These are phyloP conservation scores for Cyclaneusma minus DNA, from an alignment of 2,329 filamentous ascomycete species.

Conservation along the genomic window DNA sequence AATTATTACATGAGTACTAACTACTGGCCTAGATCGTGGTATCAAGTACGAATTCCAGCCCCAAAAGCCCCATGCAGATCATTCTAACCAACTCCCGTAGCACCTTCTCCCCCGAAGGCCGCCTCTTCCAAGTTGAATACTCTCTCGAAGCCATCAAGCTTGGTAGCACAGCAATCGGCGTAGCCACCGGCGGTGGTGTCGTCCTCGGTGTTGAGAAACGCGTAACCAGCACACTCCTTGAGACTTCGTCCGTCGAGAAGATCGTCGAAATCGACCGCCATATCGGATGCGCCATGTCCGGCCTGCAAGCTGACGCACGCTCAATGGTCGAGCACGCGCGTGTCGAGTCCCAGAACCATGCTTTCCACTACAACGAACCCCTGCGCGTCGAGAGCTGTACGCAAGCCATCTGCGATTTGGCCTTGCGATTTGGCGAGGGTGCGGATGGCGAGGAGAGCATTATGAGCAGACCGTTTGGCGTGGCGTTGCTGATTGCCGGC, in stretches of 20 bases:
- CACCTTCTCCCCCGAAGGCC: conserved; percentile 99
- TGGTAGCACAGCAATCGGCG: conserved; percentile 93
- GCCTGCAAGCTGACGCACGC: conserved; percentile 90
- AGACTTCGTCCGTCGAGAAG: conserved; percentile 97
- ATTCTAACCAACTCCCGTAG: conserved; percentile 28
- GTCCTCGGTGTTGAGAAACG: conserved; percentile 98
- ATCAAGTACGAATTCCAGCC: conserved; percentile 60
- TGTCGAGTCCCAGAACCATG: conserved; percentile 92
- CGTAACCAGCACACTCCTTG: conserved; percentile 91
- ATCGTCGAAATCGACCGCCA: conserved; percentile 99
- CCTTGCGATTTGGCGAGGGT: conserved; percentile 89
- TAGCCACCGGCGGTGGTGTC: conserved; percentile 88
- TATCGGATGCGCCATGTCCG: conserved; percentile 98
- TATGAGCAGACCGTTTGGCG: conserved; percentile 95
- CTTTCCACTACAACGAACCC: conserved; percentile 95
- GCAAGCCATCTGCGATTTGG: conserved; percentile 95
- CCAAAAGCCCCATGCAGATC: conserved; percentile 4
- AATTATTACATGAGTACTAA: conserved; percentile 15
- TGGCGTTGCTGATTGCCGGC: conserved; percentile 88
- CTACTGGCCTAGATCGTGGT: conserved; percentile 61
- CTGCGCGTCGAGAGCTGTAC: conserved; percentile 95
- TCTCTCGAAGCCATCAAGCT: conserved; percentile 99
- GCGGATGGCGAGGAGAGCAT: conserved; percentile 97
- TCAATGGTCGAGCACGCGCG: conserved; percentile 98
- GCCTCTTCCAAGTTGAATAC: conserved; percentile 99